phyloP scores from a whole-genome alignment of 345 rosid species.

The Syzygium grande region DNA sequence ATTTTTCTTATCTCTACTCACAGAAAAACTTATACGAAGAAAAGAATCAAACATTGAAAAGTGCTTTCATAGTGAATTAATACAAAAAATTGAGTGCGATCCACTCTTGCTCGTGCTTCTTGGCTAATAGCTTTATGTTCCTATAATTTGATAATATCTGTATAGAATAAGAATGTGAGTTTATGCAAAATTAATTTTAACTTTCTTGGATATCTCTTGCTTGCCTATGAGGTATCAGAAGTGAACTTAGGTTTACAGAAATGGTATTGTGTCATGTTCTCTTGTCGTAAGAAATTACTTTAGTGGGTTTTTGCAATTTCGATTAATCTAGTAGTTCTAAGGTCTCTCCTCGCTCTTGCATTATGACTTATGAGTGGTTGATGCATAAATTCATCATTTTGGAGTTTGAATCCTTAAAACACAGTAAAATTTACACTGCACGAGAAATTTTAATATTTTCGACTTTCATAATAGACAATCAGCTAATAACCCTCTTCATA shows the following conservation, averaged over 20 bases:
- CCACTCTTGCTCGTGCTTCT: not conserved
- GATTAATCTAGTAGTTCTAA: not conserved
- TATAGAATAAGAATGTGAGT: not conserved
- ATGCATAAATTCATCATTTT: not conserved
- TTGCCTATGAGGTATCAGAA: not conserved
- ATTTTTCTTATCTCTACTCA: not conserved
- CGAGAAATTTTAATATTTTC: not conserved
- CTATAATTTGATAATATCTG: not conserved
- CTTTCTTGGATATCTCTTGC: not conserved
- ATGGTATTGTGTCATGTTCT: not conserved
- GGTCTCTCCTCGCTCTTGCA: not conserved
- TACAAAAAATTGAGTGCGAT: not conserved
- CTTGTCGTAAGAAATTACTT: not conserved
- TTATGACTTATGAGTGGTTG: not conserved
- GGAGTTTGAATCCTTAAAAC: not conserved
- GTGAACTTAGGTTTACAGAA: not conserved
- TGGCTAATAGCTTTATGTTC: not conserved
- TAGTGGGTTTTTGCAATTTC: not conserved
- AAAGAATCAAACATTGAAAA: not conserved
- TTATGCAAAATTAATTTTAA: not conserved
- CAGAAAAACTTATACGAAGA: not conserved
- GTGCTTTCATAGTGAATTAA: not conserved
- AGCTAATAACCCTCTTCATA: not conserved
- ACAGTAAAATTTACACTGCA: not conserved
- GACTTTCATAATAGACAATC: not conserved